These are phyloP conservation scores for Colletotrichum caudatum DNA, from an alignment of 2,329 filamentous ascomycete species.

Conservation along the genomic window DNA sequence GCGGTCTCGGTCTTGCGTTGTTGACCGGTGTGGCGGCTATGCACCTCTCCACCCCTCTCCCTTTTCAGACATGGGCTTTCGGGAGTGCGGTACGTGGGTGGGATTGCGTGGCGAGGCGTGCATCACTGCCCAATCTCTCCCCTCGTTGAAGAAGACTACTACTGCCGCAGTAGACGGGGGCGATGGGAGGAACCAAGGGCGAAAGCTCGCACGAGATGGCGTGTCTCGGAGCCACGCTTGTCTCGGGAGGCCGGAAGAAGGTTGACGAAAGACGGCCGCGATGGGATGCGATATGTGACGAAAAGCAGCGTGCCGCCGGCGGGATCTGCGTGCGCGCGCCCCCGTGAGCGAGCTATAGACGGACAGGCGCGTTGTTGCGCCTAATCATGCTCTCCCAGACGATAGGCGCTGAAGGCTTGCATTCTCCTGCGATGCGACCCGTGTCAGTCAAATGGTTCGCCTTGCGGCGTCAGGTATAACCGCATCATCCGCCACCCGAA, in stretches of 20 bases:
- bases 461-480: not conserved
- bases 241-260: constrained; percentile 15
- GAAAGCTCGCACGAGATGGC: constrained; percentile 1
- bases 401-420: constrained; percentile 52
- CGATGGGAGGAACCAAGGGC: not conserved
- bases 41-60: not conserved
- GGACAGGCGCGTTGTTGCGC: constrained; percentile 48
- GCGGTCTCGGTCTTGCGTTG: not conserved
- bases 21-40: not conserved
- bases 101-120: not conserved
- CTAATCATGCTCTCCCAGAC: constrained; percentile 54
- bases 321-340: constrained; percentile 20
- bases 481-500: not conserved
- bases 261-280: not conserved
- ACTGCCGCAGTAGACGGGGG: not conserved
- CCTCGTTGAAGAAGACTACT: not conserved
- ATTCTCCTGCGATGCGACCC: constrained; percentile 48
- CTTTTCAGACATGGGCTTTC: not conserved
- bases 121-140: not conserved
- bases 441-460: constrained; percentile 17
- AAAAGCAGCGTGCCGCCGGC: not conserved
- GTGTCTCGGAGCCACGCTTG: not conserved
- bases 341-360: constrained; percentile 18
- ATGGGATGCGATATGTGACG: constrained; percentile 27
- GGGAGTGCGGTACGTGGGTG: not conserved